Evolutionary conservation across 2,329 filamentous ascomycete genomes (phyloP).

Genomic region (Stemphylium vesicarium): DNA sequence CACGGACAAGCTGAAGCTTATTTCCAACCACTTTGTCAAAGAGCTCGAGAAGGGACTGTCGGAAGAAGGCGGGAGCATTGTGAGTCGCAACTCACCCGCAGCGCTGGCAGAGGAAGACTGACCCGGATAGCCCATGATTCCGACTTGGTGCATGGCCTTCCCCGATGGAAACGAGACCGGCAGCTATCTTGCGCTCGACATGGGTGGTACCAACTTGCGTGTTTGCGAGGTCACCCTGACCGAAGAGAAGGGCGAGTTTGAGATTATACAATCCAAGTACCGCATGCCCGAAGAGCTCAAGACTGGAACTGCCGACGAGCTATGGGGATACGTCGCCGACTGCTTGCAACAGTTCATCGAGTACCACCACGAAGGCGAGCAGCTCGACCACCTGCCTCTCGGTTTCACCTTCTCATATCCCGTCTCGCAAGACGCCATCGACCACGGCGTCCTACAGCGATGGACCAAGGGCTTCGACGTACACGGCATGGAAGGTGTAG

Average conservation of each 20-base stretch:
- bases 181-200: slow-evolving; percentile 87
- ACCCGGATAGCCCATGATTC: slow-evolving; percentile 83
- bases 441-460: slow-evolving; percentile 88
- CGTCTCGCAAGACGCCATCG: slow-evolving; percentile 89
- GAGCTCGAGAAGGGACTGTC: slow-evolving; percentile 88
- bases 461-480: slow-evolving; percentile 99
- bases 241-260: slow-evolving; percentile 88
- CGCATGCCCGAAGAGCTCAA: slow-evolving; percentile 94
- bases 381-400: slow-evolving; percentile 73
- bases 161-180: slow-evolving; percentile 88
- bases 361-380: slow-evolving; percentile 74
- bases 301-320: slow-evolving; percentile 81
- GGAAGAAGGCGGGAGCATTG: slow-evolving; percentile 90
- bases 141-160: slow-evolving; percentile 94
- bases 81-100: slow-evolving; percentile 66
- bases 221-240: slow-evolving; percentile 93
- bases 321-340: slow-evolving; percentile 95
- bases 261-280: slow-evolving; percentile 97
- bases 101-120: slow-evolving; percentile 84
- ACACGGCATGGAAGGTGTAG: slow-evolving; percentile 84
- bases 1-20: slow-evolving; percentile 80
- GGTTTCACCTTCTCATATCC: slow-evolving; percentile 98
- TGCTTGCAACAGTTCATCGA: slow-evolving; percentile 92
- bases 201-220: slow-evolving; percentile 94
- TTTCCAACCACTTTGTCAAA: slow-evolving; percentile 85